A percentile compares a stretch with the other conserved stretches of the same genome.
Evolutionary conservation across 805 yeast genomes (phyloP).

Genomic region (Starmerella powellii): DNA sequence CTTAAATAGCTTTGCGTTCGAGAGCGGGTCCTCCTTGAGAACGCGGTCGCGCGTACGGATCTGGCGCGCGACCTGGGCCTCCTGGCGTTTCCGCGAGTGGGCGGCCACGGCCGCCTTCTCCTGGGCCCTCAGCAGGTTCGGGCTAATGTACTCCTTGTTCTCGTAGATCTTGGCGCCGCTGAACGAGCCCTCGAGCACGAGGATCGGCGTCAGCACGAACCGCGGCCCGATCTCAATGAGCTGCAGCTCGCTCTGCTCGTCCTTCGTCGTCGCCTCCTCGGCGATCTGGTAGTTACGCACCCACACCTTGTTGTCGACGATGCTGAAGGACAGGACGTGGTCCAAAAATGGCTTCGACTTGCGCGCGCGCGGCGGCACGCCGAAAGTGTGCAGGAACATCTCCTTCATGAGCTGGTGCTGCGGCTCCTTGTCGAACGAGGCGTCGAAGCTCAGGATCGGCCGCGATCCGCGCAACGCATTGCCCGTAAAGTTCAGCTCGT

Average conservation of each 20-base stretch:
- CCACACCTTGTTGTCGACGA: constrained; percentile 92
- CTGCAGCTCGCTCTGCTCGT: constrained; percentile 45
- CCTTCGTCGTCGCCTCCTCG: constrained; percentile 35
- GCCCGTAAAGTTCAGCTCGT: constrained; percentile 92
- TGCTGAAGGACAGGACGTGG: constrained; percentile 84
- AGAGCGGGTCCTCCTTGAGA: constrained; percentile 64
- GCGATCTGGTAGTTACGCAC: constrained; percentile 85
- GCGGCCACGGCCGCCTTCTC: constrained; percentile 64
- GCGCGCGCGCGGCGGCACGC: constrained; percentile 90
- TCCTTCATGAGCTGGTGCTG: constrained; percentile 74
- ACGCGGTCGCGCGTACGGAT: constrained; percentile 63
- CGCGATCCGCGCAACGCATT: constrained; percentile 92
- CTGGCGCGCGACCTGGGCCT: constrained; percentile 66
- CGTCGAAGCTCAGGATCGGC: constrained; percentile 83
- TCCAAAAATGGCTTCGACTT: constrained; percentile 90
- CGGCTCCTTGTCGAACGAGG: constrained; percentile 54
- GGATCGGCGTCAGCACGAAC: constrained; percentile 80
- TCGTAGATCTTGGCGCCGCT: constrained; percentile 97
- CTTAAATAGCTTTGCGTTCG: constrained; percentile 66
- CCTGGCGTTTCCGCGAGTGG: constrained; percentile 65
- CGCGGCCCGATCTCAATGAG: constrained; percentile 95
- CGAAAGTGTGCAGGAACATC: constrained; percentile 67
- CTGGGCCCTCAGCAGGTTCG: constrained; percentile 90
- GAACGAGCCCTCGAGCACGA: constrained; percentile 89
- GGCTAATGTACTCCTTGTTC: constrained; percentile 92